Conservation (phyloP, 2,329 filamentous ascomycete genomes). For the Sporothrix euskadiensis region DNA sequence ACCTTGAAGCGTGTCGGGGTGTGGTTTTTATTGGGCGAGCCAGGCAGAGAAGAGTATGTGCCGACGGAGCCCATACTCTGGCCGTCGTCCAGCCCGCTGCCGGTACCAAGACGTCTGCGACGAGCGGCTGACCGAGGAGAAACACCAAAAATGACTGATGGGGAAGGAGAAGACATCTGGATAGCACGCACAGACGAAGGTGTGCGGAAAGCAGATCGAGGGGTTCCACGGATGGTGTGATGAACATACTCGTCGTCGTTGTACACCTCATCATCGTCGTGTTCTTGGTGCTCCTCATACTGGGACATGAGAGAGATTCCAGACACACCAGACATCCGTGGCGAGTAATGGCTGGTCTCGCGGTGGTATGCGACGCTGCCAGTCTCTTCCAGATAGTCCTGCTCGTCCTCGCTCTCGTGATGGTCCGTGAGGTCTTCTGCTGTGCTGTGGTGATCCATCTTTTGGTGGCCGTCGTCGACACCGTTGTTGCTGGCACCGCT, state of each 20-base stretch:
- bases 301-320: slow-evolving; percentile 55
- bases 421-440: slow-evolving; percentile 13
- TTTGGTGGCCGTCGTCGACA: background rate
- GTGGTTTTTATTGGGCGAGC: slow-evolving; percentile 54
- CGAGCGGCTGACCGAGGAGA: slow-evolving; percentile 57
- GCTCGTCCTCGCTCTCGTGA: slow-evolving; percentile 25
- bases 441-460: slow-evolving; percentile 28
- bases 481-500: slow-evolving; percentile 31
- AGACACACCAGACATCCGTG: slow-evolving; percentile 52
- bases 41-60: slow-evolving; percentile 19
- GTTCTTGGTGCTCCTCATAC: slow-evolving; percentile 49
- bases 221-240: slow-evolving; percentile 55
- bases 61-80: slow-evolving; percentile 21
- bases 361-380: slow-evolving; percentile 31
- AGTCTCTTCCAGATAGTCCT: slow-evolving; percentile 33
- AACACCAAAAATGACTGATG: slow-evolving; percentile 51
- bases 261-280: slow-evolving; percentile 43
- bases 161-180: slow-evolving; percentile 69
- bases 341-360: background rate
- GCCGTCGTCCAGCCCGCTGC: slow-evolving; percentile 15
- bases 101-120: slow-evolving; percentile 25
- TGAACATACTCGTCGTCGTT: slow-evolving; percentile 49
- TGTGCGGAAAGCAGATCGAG: slow-evolving; percentile 66
- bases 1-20: slow-evolving; percentile 61
- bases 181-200: slow-evolving; percentile 68